Evolutionary conservation across 306 rosid genomes (phyloP).

Genomic region (Cucurbita moschata): DNA sequence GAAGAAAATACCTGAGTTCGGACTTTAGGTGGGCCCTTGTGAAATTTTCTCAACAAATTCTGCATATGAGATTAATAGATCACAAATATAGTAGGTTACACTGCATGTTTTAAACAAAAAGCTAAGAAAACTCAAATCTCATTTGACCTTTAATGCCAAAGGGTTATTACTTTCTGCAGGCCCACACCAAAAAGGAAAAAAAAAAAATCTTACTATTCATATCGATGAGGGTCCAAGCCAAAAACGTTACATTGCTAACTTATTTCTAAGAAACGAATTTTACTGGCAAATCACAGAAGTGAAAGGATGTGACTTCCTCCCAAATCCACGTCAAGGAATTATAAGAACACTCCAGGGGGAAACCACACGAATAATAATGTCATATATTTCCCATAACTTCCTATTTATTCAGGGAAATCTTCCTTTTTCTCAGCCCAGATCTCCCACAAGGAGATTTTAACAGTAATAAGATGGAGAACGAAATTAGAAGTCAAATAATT

Average conservation of each 20-base stretch:
- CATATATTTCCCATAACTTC: not conserved
- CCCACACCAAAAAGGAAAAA: not conserved
- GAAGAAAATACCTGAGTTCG: slow-evolving; percentile 72
- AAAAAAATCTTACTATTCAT: too few relatives aligned
- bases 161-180: not conserved
- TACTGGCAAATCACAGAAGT: too few relatives aligned
- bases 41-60: slow-evolving; percentile 81
- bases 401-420: not conserved
- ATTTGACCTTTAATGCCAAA: not conserved
- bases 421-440: not conserved
- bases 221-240: too few relatives aligned
- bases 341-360: not conserved
- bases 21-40: slow-evolving; percentile 92
- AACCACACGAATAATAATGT: not conserved
- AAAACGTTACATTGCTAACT: not conserved
- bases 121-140: not conserved
- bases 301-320: not conserved
- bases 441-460: not conserved
- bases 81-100: not conserved
- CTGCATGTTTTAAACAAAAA: not conserved
- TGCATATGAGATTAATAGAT: slow-evolving; percentile 31
- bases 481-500: not conserved
- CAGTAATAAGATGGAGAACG: not conserved
- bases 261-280: too few relatives aligned
- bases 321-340: not conserved